Evolutionary conservation across 208 protist genomes (phyloP).

Genomic region (Trypanosoma boissoni): DNA sequence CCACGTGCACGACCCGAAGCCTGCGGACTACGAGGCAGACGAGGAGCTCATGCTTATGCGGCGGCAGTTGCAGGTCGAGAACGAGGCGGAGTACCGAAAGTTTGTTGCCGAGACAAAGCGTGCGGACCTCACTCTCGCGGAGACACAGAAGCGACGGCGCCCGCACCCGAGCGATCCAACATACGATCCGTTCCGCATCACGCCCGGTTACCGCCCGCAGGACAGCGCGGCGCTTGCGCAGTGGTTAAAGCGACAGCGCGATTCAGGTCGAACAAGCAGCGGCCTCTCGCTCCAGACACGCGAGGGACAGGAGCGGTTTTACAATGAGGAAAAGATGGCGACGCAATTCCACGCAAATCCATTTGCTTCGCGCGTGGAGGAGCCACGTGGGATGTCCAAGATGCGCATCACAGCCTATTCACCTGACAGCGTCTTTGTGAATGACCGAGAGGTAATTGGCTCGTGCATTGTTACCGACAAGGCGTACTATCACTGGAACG

Average conservation of each 20-base stretch:
- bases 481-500: constrained; percentile 87
- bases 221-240: constrained; percentile 77
- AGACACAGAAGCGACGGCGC: constrained; percentile 67
- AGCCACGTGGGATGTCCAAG: constrained; percentile 66
- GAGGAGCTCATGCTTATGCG: constrained; percentile 78
- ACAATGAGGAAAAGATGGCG: constrained; percentile 92
- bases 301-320: constrained; percentile 87
- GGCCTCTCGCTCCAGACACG: constrained; percentile 72
- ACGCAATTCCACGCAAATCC: constrained; percentile 89
- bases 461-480: constrained; percentile 89
- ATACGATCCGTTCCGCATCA: constrained; percentile 87
- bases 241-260: constrained; percentile 86
- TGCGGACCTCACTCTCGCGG: constrained; percentile 45
- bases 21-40: constrained; percentile 77
- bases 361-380: constrained; percentile 79
- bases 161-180: constrained; percentile 84
- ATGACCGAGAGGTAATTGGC: constrained; percentile 88
- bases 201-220: constrained; percentile 81
- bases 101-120: constrained; percentile 83
- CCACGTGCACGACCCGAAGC: constrained; percentile 48
- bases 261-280: constrained; percentile 72
- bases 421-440: constrained; percentile 87
- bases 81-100: constrained; percentile 84
- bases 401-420: constrained; percentile 80
- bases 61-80: constrained; percentile 85